Conservation (phyloP, 129 eudicot genomes). For the Tagetes erecta region DNA sequence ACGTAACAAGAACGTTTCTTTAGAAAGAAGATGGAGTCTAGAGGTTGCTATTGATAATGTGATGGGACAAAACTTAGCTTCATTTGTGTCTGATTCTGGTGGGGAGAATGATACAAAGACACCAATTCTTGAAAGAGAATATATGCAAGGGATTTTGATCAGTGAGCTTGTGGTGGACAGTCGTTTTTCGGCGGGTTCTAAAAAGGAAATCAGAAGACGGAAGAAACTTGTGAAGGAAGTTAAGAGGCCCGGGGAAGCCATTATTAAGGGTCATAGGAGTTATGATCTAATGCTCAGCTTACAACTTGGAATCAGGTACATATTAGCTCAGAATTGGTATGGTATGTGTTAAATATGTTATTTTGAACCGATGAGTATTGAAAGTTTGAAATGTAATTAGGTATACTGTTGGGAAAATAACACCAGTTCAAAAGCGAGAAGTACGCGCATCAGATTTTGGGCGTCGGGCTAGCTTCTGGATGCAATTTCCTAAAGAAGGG, state of each 20-base stretch:
- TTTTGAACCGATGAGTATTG: conserved; percentile 7
- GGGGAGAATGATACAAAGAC: conserved; percentile 44
- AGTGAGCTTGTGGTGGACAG: conserved; percentile 72
- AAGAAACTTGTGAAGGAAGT: conserved; percentile 73
- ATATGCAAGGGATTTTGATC: conserved; percentile 96
- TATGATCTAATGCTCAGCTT: conserved; percentile 94
- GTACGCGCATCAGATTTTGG: conserved; percentile 86
- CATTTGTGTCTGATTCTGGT: conserved; percentile 46
- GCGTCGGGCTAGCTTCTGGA: conserved; percentile 93
- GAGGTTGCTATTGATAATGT: conserved; percentile 84
- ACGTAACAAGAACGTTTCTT: conserved; percentile 53
- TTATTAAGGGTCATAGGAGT: conserved; percentile 90
- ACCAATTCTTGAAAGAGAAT: conserved; percentile 88
- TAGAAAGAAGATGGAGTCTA: conserved; percentile 92
- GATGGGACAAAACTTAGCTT: conserved; percentile 59
- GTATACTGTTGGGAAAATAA: conserved; percentile 97
- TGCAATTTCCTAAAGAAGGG: conserved; percentile 90
- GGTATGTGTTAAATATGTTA: conserved; percentile 2
- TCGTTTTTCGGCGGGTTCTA: conserved; percentile 53
- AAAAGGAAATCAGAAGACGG: conserved; percentile 64
- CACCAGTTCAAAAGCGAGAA: conserved; percentile 90
- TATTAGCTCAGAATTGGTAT: not conserved
- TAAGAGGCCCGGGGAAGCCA: conserved; percentile 79
- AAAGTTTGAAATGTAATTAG: conserved; percentile 48
- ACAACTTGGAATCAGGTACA: conserved; percentile 95